Base-by-base conservation (phyloP, 306 rosid genomes). In the Rosa rugosa region DNA sequence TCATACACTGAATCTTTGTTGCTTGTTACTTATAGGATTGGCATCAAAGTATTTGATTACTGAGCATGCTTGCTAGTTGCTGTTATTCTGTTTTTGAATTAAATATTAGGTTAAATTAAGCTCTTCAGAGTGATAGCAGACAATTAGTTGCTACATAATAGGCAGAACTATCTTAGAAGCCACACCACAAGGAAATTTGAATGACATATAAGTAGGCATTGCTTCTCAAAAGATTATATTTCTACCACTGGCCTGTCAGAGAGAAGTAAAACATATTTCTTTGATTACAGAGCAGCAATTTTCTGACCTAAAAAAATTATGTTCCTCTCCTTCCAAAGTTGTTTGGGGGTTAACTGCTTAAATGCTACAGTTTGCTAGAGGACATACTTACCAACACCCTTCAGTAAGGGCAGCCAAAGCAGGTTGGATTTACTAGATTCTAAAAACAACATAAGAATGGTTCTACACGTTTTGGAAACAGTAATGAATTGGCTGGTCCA, bases 1-100 rank as follows among this genome's bases (percentile, higher is more conserved):
- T 31, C 71, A n/a, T 51, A 40, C 68, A 51, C 76, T 72, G 1
- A 8, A 62, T 75, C 79, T 73, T 47, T 51, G 11, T 46, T 40
- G 45, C 25, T 74, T 59, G 41, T 64, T 73, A 67, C 49, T 59
- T 57, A 69, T 31, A 25, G 57, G 17, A 63, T 77, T 44, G 50
- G 41, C 27, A 4, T 69, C 23, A 27, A 77, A n/a, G 36, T 64
- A 27, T 42, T 8, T 51, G 62, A 53, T 44, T 8, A 4, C 70
- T 10, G 14, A 6, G 34, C 70, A 11, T 73, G 57, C 22, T 75
- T 45, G 59, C 27, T 62, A 16, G 9, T 62, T 45, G 31, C 59
- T 46, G 22, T 41, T 68, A 36, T 36, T 66, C 42, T 84, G 25
- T 72, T 46, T 56, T 49, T 64, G 17, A 16, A 41, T 25, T 8